Percentiles rank a stretch among this genome's conserved stretches.
These are phyloP conservation scores for Arabidopsis lyrata DNA, from an alignment of 441 rosid genomes.

Conservation along the genomic window DNA sequence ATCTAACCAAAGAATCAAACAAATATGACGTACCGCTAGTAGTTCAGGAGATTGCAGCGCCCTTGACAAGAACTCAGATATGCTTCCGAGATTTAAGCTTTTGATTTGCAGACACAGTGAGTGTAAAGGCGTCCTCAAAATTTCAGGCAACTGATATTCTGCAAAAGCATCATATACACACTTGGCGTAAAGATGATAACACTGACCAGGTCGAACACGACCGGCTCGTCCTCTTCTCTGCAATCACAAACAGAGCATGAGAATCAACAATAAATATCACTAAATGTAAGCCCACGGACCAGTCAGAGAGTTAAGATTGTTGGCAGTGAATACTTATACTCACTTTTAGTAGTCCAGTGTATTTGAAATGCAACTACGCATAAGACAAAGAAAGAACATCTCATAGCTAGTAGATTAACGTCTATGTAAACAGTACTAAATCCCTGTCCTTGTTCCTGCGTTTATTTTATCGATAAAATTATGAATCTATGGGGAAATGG, in stretches of 20 bases:
- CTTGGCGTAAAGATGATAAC: slow-evolving; percentile 89
- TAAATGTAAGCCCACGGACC: background rate
- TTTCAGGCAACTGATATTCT: slow-evolving; percentile 93
- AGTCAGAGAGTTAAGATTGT: background rate
- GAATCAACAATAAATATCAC: background rate
- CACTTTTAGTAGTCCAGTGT: slow-evolving; percentile 1
- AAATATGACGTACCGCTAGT: slow-evolving; percentile 63
- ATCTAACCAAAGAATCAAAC: slow-evolving; percentile 22
- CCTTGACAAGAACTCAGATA: slow-evolving; percentile 78
- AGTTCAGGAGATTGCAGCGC: slow-evolving; percentile 93
- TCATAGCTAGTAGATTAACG: background rate
- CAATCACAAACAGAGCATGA: slow-evolving; percentile 40
- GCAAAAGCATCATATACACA: slow-evolving; percentile 83
- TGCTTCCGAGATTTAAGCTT: slow-evolving; percentile 82
- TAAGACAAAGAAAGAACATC: background rate
- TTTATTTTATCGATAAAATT: background rate
- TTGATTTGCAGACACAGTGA: slow-evolving; percentile 94
- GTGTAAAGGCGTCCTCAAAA: slow-evolving; percentile 92
- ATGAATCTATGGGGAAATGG: background rate
- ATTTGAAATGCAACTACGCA: background rate
- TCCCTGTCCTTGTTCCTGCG: background rate
- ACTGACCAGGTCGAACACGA: slow-evolving; percentile 91
- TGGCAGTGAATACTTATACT: background rate
- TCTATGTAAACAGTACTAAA: background rate
- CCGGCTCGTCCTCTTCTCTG: slow-evolving; percentile 98